Percentiles rank a stretch among this genome's conserved stretches.
Evolutionary conservation across 306 rosid species (phyloP).

Genomic region (Rubus idaeus): DNA sequence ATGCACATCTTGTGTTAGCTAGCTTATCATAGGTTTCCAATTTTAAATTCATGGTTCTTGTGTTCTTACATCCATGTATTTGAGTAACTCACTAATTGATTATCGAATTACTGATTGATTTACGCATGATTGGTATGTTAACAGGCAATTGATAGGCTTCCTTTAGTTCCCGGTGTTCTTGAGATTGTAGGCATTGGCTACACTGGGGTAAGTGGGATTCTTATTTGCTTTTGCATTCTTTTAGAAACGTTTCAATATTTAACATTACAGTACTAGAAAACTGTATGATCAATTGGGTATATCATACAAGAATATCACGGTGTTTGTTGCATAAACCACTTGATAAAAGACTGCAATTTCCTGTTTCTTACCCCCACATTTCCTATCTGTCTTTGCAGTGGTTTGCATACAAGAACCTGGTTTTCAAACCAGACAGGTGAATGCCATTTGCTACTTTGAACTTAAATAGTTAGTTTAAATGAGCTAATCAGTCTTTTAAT

Average conservation of each 20-base stretch:
- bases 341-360: not conserved
- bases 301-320: not conserved
- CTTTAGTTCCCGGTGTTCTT: constrained; percentile 79
- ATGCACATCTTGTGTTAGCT: not conserved
- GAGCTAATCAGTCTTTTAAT: not conserved
- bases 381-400: constrained; percentile 51
- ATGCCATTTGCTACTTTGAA: constrained; percentile 7
- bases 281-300: not conserved
- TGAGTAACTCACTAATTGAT: not conserved
- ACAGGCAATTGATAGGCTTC: constrained; percentile 97
- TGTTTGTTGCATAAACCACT: not conserved
- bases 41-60: not conserved
- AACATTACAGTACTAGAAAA: not conserved
- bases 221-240: constrained; percentile 12
- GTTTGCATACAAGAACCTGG: constrained; percentile 72
- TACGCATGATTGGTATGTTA: constrained; percentile 20
- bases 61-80: not conserved
- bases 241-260: not conserved
- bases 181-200: constrained; percentile 90
- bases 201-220: constrained; percentile 63
- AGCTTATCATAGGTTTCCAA: not conserved
- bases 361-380: not conserved
- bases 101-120: not conserved
- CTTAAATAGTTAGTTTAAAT: not conserved
- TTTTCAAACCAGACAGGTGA: constrained; percentile 82